Evolutionary conservation across 306 rosid genomes (phyloP).

Genomic region (Prunus mongolica): DNA sequence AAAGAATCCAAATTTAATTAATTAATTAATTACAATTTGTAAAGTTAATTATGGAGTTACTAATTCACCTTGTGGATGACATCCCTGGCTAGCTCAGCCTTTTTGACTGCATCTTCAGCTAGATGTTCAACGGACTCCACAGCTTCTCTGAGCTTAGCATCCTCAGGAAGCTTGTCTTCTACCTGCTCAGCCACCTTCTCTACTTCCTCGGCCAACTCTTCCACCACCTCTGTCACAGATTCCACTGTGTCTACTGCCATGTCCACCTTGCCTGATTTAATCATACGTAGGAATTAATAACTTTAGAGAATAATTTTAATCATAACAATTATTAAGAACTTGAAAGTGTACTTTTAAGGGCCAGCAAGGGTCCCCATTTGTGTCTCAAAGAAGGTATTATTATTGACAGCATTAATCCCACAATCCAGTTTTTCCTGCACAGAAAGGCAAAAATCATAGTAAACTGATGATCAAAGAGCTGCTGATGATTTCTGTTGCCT

Average conservation of each 20-base stretch:
- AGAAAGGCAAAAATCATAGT: background rate
- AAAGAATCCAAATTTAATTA: background rate
- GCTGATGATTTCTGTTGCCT: background rate
- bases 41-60: background rate
- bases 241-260: background rate
- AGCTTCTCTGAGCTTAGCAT: slow-evolving; percentile 13
- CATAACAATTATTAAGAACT: background rate
- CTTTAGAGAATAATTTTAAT: background rate
- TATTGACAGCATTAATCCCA: background rate
- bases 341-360: slow-evolving; percentile 4
- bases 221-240: slow-evolving; percentile 12
- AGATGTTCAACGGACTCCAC: slow-evolving; percentile 5
- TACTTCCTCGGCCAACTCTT: slow-evolving; percentile 4
- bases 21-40: background rate
- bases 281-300: background rate
- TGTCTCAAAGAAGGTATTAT: slow-evolving; percentile 10
- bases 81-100: slow-evolving; percentile 10
- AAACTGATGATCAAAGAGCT: background rate
- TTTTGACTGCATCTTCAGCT: background rate
- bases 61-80: slow-evolving; percentile 12
- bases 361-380: slow-evolving; percentile 6
- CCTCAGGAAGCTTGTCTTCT: slow-evolving; percentile 5
- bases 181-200: slow-evolving; percentile 5
- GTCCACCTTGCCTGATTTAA: slow-evolving; percentile 6
- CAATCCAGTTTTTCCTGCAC: slow-evolving; percentile 10